Base-by-base conservation (phyloP, 257 asterid species). In the Solanum phureja region DNA sequence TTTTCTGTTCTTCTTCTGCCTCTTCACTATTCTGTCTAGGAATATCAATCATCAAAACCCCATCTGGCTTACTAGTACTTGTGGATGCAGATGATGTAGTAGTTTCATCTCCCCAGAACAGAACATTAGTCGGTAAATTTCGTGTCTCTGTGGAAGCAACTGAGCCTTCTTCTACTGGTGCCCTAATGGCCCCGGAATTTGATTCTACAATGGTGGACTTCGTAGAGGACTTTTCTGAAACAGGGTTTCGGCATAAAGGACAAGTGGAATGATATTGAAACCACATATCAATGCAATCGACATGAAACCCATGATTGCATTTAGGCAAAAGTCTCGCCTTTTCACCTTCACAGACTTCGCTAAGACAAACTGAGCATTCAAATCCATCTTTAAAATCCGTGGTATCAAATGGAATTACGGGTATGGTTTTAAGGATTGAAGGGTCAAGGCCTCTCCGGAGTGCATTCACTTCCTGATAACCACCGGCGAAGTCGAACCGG, bases 201-300 rank as follows among this genome's bases (percentile, higher is more conserved):
- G n/a, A n/a, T n/a, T n/a, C n/a, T 37, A 87, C 60, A 27, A n/a
- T 64, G 34, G 29, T 8, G 89, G 27, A 71, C 1, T 88, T 79
- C 11, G 38, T 21, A 29, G 77, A 71, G n/a, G 84, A 31, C 64
- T 52, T 88, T 75, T 87, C 90, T 0, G 92, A 87, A 29, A 95
- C 92, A 0, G 96, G 92, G 77, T 93, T 93, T 74, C 99, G 84
- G n/a, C 99, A 96, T 4, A 96, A 87, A 75, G 99, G 99, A 74
- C 98, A 96, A 38, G 99, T 95, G 64, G 96, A 92, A 91, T 96
- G 98, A n/a, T 98, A 94, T 4, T 92, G 94, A 83, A 96, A 95
- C 99, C 99, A 96, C 98, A 95, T 94, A 60, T 96, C 99, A 33
- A 96, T 96, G 90, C 99, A 96, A 11, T 92, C 99, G 1, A 93